Percentiles rank a stretch among this genome's conserved stretches.
Conservation (phyloP, 257 asterid genomes). For the Nicotiana undulata region DNA sequence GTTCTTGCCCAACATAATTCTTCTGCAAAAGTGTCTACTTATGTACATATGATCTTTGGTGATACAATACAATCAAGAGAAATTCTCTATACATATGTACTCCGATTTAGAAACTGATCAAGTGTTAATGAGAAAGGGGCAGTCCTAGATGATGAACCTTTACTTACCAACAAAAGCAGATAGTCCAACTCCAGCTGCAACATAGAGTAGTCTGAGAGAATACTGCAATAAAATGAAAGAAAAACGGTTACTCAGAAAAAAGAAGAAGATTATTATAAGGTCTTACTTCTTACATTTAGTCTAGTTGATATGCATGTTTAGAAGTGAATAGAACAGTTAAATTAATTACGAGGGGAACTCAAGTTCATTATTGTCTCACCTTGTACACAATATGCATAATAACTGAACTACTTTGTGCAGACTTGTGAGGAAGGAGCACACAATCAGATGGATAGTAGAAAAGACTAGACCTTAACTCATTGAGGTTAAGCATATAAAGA, state of each 20-base stretch:
- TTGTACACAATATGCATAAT: slow-evolving; percentile 33
- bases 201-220: slow-evolving; percentile 56
- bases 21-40: slow-evolving; percentile 29
- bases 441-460: no score
- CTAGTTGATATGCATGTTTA: background rate
- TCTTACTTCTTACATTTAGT: background rate
- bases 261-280: no score
- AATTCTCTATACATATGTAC: background rate
- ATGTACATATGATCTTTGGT: background rate
- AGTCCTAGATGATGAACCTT: background rate
- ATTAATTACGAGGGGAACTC: no score
- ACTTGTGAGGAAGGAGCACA: no score
- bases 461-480: background rate
- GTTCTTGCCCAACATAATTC: slow-evolving; percentile 92
- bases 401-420: slow-evolving; percentile 4
- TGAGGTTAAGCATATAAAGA: background rate
- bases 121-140: no score
- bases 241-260: background rate
- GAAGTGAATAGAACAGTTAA: background rate
- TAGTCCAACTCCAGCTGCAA: slow-evolving; percentile 66
- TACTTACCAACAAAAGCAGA: slow-evolving; percentile 67
- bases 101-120: background rate
- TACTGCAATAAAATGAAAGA: slow-evolving; percentile 14
- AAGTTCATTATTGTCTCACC: slow-evolving; percentile 25
- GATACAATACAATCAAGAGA: background rate